Evolutionary conservation across 2,329 filamentous ascomycete genomes (phyloP), one percentile per base, ranked within the genome.

Genomic region (Pseudogymnoascus sp.): DNA sequence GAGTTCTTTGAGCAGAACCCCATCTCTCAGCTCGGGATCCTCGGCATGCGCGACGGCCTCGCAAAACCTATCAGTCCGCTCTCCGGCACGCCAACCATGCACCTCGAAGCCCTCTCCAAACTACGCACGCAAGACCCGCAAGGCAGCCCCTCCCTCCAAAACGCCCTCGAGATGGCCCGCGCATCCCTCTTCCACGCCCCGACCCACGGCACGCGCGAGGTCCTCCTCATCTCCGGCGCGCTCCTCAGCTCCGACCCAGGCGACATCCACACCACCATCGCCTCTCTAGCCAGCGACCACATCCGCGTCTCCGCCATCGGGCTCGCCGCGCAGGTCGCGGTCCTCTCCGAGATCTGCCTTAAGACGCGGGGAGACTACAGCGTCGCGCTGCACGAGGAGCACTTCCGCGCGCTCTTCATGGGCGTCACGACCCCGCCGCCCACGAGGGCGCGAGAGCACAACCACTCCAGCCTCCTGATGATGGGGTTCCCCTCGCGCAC

Each of bases 1-100:
- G 93, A 97, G 74, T 99, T 91, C 77, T 99, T 97, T 73, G 95
- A 97, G 76, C 95, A 99, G 76, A 99, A 99, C 71, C 95, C 95
- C 10, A 97, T 99, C 68, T 96, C 92, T 8, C 95, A 99, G 76
- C 84, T 99, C 63, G 93, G 90, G 24, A 88, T 99, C 31, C 80
- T 99, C 40, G 93, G 90, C 61, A 96, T 97, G 90, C 86, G 90
- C 66, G 95, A 97, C 74, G 95, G 95, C 14, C 81, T 97, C 14
- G 93, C 93, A 1, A 80, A 96, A 24, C 82, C 90, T 40, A 84
- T 99, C 67, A 95, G 89, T 72, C 91, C 96, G 72, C 87, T 97
- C 80, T 89, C 89, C 63, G 95, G 95, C 8, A 97, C 97, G 72
- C 92, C 93, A 2, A 87, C 87, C 7, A 91, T 96, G 65, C 95